Evolutionary conservation across 768 basidiomycete species (phyloP).

Genomic region (Collybia mongolica): DNA sequence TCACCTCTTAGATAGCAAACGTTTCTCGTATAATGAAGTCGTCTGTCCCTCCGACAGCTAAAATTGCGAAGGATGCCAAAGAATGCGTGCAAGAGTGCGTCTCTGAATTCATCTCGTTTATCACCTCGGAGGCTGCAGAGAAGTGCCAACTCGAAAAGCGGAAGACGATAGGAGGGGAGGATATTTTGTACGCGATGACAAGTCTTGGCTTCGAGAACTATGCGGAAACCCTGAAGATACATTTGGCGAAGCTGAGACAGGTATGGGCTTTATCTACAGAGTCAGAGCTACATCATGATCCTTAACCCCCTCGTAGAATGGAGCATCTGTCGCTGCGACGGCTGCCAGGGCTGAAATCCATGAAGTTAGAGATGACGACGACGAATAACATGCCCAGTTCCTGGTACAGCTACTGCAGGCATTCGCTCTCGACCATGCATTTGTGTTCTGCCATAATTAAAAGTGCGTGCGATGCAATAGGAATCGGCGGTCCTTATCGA

Average conservation of each 20-base stretch:
- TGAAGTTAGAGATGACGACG: slow-evolving; percentile 27
- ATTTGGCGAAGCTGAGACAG: slow-evolving; percentile 87
- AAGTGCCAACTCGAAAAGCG: slow-evolving; percentile 93
- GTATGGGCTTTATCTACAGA: slow-evolving; percentile 30
- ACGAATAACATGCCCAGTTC: slow-evolving; percentile 13
- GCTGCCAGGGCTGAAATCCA: slow-evolving; percentile 23
- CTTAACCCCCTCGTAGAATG: slow-evolving; percentile 11
- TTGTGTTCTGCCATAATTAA: too few relatives aligned
- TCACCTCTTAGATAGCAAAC: slow-evolving; percentile 80
- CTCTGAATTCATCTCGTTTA: slow-evolving; percentile 97
- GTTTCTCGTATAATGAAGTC: slow-evolving; percentile 98
- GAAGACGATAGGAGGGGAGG: slow-evolving; percentile 97
- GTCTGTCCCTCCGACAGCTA: slow-evolving; percentile 84
- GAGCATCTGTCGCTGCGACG: slow-evolving; percentile 17
- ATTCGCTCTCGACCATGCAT: neutral
- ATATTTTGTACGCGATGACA: slow-evolving; percentile 93
- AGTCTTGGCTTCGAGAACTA: slow-evolving; percentile 95
- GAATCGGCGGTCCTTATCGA: neutral
- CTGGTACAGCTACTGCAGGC: neutral
- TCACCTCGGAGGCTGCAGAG: slow-evolving; percentile 95
- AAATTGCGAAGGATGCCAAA: slow-evolving; percentile 98
- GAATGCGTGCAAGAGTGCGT: slow-evolving; percentile 99
- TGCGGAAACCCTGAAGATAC: slow-evolving; percentile 88
- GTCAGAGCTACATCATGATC: neutral
- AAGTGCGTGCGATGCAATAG: too few relatives aligned